Evolutionary conservation across 2,329 filamentous ascomycete species (phyloP).

Genomic region (Paecilomyces sp.): DNA sequence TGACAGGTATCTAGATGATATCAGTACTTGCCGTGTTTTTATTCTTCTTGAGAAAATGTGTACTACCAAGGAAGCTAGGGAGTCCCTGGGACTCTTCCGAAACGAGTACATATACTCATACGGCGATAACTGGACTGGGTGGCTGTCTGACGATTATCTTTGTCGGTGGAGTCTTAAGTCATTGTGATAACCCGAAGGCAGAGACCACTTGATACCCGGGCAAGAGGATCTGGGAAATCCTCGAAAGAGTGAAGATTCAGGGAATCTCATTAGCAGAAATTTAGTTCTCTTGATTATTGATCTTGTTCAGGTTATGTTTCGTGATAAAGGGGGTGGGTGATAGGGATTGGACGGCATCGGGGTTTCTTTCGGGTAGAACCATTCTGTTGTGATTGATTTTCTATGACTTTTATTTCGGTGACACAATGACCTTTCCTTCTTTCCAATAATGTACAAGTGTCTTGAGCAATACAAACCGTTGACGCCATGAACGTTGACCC

Average conservation of each 20-base stretch:
- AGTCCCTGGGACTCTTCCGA: constrained; percentile 24
- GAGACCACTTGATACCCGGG: not conserved
- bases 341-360: not conserved
- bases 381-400: not conserved
- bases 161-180: not conserved
- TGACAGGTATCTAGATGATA: constrained; percentile 11
- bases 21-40: constrained; percentile 25
- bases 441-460: not conserved
- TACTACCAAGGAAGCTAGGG: constrained; percentile 24
- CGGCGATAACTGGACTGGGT: not conserved
- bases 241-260: not conserved
- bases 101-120: constrained; percentile 16
- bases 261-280: not conserved
- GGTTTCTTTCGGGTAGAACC: not conserved
- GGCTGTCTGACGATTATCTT: not conserved
- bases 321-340: not conserved
- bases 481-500: not conserved
- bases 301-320: not conserved
- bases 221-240: not conserved
- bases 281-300: not conserved
- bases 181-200: not conserved
- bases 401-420: not conserved
- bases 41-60: constrained; percentile 26
- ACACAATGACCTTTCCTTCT: not conserved
- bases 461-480: not conserved